Conservation (phyloP, 1,139 yeast species). For the Geotrichum armillariae region DNA sequence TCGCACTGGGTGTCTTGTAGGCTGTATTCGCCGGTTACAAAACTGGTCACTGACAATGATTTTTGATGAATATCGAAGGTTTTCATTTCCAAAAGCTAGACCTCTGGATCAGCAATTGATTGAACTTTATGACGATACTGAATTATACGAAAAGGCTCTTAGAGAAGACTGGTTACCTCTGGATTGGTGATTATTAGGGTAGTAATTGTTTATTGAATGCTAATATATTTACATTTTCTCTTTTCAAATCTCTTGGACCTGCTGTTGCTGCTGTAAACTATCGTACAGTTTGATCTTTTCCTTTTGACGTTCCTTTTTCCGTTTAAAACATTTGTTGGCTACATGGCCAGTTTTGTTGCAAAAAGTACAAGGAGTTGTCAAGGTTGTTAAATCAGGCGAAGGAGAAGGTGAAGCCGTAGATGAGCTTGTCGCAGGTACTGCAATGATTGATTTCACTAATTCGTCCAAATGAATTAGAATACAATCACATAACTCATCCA, state of each 20-base stretch:
- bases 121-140: conserved; percentile 75
- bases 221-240: conserved; percentile 4
- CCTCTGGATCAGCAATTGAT: conserved; percentile 95
- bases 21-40: conserved; percentile 84
- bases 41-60: conserved; percentile 92
- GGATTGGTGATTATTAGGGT: conserved; percentile 50
- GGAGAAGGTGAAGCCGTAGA: conserved; percentile 1
- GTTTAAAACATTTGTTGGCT: conserved; percentile 22
- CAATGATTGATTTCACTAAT: conserved; percentile 12
- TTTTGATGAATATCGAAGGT: conserved; percentile 90
- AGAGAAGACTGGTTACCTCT: conserved; percentile 63
- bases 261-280: conserved; percentile 15
- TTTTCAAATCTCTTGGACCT: conserved; percentile 1
- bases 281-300: conserved; percentile 19
- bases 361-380: conserved; percentile 12
- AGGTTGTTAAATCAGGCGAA: neutral
- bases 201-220: neutral
- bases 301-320: conserved; percentile 21
- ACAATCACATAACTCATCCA: conserved; percentile 23
- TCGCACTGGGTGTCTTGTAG: conserved; percentile 93
- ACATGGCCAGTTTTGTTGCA: conserved; percentile 20
- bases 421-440: neutral
- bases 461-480: conserved; percentile 21
- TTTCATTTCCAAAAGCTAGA: conserved; percentile 92
- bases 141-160: conserved; percentile 54